Base-by-base conservation (phyloP, 2,329 filamentous ascomycete species). In the Acarospora socialis region DNA sequence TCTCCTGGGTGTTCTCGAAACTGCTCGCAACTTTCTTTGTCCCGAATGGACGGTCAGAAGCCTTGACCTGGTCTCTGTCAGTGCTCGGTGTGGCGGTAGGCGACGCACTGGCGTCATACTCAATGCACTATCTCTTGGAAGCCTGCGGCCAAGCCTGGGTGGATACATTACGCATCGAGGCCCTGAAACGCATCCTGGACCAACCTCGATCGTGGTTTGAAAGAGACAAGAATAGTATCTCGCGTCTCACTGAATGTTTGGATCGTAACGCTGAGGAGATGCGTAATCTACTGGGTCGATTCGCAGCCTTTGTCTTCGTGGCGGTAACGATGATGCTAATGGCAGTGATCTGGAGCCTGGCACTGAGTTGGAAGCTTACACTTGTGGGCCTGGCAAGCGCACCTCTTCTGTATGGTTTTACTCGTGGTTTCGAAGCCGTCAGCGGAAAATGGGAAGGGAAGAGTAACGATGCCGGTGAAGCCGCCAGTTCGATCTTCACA, bases 221-320 rank as follows among this genome's bases (percentile, higher is more conserved):
- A 40, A 60, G 66, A 30, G 63, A 77, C 2, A 61, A 64, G 20
- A 80, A 90, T 50, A 70, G 67, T 0, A 59, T 77, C 0, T 61
- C 64, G 1, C 63, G 65, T 2, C 63, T 95, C 24, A 73, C 66
- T 1, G 74, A 81, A 38, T 77, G 69, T 26, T 65, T 95, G 0
- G 82, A 92, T 46, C 70, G 78, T 10, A 81, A 82, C 45, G 80
- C 78, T 0, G 84, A 95, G 50, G 83, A 93, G 49, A 86, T 90
- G 70, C 70, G 81, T 6, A 84, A 81, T 43, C 59, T 95, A 0
- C 65, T 92, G 0, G 79, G 81, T 2, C 70, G 79, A 2, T 92
- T 93, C 46, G 65, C 77, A 1, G 77, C 79, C 1, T 71, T 79
- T 32, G 53, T 78, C 1, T 62, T 86, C 9, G 70, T 77, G 7